Conservation (phyloP, 1,284 basidiomycete genomes). For the Ceratorhiza oryzae-sativae region DNA sequence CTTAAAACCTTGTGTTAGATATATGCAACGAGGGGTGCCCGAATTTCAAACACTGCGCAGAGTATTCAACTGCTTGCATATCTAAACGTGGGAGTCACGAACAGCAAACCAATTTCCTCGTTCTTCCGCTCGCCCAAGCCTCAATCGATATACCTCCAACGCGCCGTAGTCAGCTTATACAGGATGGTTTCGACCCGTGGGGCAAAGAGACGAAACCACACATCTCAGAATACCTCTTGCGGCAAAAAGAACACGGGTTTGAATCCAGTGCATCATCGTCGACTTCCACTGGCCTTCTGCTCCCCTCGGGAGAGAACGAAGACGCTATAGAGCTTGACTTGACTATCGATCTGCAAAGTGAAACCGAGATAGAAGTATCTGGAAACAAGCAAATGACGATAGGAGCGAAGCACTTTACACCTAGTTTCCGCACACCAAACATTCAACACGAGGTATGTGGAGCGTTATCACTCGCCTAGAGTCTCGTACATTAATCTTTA, state of each 20-base stretch:
- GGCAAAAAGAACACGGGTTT: neutral
- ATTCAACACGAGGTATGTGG: slow-evolving; percentile 24
- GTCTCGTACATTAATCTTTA: neutral
- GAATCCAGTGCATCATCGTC: neutral
- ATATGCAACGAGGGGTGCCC: slow-evolving; percentile 5
- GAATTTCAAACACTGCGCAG: neutral
- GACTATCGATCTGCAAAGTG: slow-evolving; percentile 11
- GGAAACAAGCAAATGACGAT: neutral
- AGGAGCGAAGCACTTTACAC: neutral
- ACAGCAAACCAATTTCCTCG: slow-evolving; percentile 1
- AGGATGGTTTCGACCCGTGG: slow-evolving; percentile 7
- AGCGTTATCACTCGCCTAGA: neutral
- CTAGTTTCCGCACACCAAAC: slow-evolving; percentile 37
- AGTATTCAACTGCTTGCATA: slow-evolving; percentile 4
- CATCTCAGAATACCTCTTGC: neutral
- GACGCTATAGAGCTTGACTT: slow-evolving; percentile 23
- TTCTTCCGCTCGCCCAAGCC: slow-evolving; percentile 25
- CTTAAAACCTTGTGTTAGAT: neutral
- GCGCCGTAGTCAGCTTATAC: neutral
- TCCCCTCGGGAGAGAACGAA: slow-evolving; percentile 5
- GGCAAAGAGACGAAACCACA: slow-evolving; percentile 25
- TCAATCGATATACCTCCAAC: neutral
- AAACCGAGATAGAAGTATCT: neutral
- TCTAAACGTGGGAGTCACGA: neutral
- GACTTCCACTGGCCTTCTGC: neutral